Conservation (phyloP, 257 asterid species). For the Solanum chilense region DNA sequence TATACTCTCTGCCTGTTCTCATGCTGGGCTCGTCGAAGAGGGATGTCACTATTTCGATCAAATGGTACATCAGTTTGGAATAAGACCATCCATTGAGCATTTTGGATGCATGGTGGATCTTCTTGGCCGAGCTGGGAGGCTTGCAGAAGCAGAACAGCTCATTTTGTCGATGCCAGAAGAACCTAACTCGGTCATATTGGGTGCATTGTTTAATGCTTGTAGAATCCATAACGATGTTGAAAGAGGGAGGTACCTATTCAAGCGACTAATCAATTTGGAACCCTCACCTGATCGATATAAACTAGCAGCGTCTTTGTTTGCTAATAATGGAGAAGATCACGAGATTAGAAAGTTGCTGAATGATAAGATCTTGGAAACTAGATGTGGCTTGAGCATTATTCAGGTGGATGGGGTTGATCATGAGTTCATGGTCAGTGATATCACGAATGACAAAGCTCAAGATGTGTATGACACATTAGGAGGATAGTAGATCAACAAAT, state of each 20-base stretch:
- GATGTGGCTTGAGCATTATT: constrained; percentile 11
- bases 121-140: constrained; percentile 13
- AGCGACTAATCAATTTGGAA: constrained; percentile 1
- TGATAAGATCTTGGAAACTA: neutral
- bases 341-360: neutral
- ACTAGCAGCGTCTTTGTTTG: constrained; percentile 7
- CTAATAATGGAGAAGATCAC: neutral
- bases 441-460: neutral
- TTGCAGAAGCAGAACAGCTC: constrained; percentile 14
- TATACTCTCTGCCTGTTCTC: constrained; percentile 18
- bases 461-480: constrained; percentile 6
- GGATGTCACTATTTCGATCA: constrained; percentile 11
- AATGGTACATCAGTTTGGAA: constrained; percentile 7
- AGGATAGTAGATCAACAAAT: neutral
- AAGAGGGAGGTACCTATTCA: constrained; percentile 1
- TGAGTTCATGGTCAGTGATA: constrained; percentile 18
- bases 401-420: constrained; percentile 18
- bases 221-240: constrained; percentile 7
- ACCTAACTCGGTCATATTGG: constrained; percentile 17
- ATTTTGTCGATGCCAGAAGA: constrained; percentile 5
- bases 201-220: constrained; percentile 18
- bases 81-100: constrained; percentile 20
- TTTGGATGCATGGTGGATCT: constrained; percentile 27
- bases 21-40: constrained; percentile 6
- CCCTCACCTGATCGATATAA: constrained; percentile 11